Evolutionary conservation across 495 filamentous ascomycete species (phyloP).

Genomic region (Penicillium soppii): DNA sequence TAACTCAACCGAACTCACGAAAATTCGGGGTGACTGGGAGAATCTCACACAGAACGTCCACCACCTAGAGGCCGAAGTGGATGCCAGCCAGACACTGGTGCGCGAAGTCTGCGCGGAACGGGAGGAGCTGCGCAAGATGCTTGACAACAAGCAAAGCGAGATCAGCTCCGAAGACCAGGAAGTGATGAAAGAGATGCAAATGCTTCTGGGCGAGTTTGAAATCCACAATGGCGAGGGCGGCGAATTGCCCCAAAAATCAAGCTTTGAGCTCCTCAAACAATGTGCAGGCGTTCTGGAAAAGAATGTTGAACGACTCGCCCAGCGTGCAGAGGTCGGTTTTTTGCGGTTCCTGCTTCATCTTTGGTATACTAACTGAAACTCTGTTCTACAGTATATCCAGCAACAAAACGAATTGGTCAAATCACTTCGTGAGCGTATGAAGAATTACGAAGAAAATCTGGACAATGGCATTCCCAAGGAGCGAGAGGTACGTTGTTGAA

Average conservation of each 20-base stretch:
- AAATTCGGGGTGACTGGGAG: conserved; percentile 47
- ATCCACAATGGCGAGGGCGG: conserved; percentile 32
- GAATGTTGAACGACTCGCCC: conserved; percentile 45
- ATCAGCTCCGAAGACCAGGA: conserved; percentile 42
- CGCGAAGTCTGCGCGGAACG: conserved; percentile 43
- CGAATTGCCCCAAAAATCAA: conserved; percentile 36
- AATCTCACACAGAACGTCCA: conserved; percentile 38
- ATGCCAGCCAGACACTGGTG: conserved; percentile 38
- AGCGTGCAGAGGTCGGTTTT: conserved; percentile 47
- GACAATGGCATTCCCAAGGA: conserved; percentile 48
- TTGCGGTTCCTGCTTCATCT: background rate
- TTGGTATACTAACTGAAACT: conserved; percentile 11
- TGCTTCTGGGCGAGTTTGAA: conserved; percentile 41
- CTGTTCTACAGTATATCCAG: conserved; percentile 52
- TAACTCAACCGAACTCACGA: conserved; percentile 42
- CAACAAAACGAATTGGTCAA: conserved; percentile 61
- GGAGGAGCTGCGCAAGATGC: conserved; percentile 43
- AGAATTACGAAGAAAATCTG: conserved; percentile 47
- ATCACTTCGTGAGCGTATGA: conserved; percentile 55
- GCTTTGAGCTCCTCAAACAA: conserved; percentile 42
- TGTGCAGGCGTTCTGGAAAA: conserved; percentile 45
- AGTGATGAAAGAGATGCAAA: conserved; percentile 45
- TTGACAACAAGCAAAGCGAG: conserved; percentile 40
- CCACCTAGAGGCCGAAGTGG: conserved; percentile 42
- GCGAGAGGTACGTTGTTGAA: conserved; percentile 51